Base-by-base conservation (phyloP, 1,139 yeast genomes). In the Candida sanyaensis region DNA sequence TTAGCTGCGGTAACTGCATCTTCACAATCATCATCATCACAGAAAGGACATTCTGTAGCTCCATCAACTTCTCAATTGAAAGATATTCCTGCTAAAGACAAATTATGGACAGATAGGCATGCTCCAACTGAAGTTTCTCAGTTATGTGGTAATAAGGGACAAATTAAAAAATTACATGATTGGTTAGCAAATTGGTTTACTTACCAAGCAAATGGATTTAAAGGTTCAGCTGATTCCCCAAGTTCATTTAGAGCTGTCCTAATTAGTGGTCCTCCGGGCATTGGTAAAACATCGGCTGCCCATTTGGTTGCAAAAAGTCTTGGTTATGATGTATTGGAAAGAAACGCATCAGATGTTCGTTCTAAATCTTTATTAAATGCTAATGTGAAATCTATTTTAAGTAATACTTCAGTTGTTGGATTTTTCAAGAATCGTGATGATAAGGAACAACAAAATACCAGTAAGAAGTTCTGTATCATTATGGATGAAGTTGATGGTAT, bases 401-500 rank as follows among this genome's bases (percentile, higher is more conserved):
- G 81, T 61, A 93, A 91, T 60, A 86, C 92, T 9, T 90, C 98
- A 0, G 85, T 93, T 24, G 82, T 82, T 49, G 97, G 97, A 0
- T 90, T 73, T 60, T 85, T 89, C 69, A 73, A 74, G 51, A 72
- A 78, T 41, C 64, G 71, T 31, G 68, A 68, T 31, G 61, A 63
- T 9, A 51, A 70, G 41, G 69, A 72, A 34, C 43, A 43, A 4
- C 44, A 43, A 23, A 13, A 37, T 6, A 77, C 79, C 50, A 83
- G 81, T 48, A 61, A 63, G 40, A 71, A 64, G 49, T 83, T 92
- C 57, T 91, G 92, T 45, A 77, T 93, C 44, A 87, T 95, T 54
- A 91, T 95, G 98, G 99, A 95, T 68, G 99, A 95, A 69, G 99
- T 95, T 30, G 99, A 95, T 66, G 99, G 99, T 56, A 93, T 95